phyloP scores from a whole-genome alignment of 306 rosid species.

The Sphenostylis stenocarpa region DNA sequence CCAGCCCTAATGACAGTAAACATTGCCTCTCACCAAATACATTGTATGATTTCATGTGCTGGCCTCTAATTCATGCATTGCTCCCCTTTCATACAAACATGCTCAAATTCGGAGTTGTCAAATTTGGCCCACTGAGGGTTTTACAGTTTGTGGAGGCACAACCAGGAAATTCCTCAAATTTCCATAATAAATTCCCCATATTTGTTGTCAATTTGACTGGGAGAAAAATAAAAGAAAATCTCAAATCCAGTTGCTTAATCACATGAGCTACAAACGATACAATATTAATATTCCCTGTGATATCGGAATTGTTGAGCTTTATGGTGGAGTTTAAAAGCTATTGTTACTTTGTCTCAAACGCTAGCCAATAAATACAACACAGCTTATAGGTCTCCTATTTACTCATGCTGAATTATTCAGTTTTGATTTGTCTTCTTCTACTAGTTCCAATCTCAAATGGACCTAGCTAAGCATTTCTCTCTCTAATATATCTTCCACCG shows the following conservation, averaged over 20 bases:
- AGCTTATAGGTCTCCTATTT: slow-evolving; percentile 4
- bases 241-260: not conserved
- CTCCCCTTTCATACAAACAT: not conserved
- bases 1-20: not conserved
- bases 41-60: not conserved
- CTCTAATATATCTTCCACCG: not conserved
- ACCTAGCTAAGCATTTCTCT: not conserved
- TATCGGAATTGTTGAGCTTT: not conserved
- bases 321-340: not conserved
- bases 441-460: slow-evolving; percentile 10
- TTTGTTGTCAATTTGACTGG: not conserved
- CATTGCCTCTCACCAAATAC: not conserved
- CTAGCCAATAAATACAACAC: slow-evolving; percentile 21
- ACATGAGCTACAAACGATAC: not conserved
- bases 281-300: not conserved
- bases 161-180: not conserved
- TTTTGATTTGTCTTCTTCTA: slow-evolving; percentile 21
- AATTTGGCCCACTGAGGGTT: not conserved
- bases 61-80: not conserved
- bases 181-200: not conserved
- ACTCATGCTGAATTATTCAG: slow-evolving; percentile 27
- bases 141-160: not conserved
- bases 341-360: slow-evolving; percentile 20
- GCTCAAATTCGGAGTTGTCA: not conserved
- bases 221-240: not conserved